Base-by-base conservation (phyloP, 2,329 filamentous ascomycete genomes). In the Plenodomus biglobosus region DNA sequence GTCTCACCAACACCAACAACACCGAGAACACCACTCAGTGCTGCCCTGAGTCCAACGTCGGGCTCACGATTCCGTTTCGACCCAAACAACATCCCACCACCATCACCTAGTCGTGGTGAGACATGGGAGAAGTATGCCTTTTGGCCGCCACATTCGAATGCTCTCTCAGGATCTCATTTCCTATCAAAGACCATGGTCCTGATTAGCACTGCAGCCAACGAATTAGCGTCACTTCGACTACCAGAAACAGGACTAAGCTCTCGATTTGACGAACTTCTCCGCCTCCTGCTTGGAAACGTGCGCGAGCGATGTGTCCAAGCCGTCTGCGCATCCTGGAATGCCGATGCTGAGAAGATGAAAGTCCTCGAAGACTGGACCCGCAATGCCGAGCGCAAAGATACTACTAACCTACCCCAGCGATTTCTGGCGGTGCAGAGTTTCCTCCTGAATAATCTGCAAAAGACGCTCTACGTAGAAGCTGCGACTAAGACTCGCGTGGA, bases 71-170 rank as follows among this genome's bases (percentile, higher is more conserved):
- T 95, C 72, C 87, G 85, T 46, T 84, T 96, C 50, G 90, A 96
- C 64, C 79, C 84, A 0, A 87, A 82, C 64, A 91, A 88, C 53
- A 76, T 89, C 2, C 92, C 90, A 1, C 85, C 86, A 1, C 90
- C 88, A 0, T 89, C 90, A 0, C 88, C 73, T 3, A 70, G 81
- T 59, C 83, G 82, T 38, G 92, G 92, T 5, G 90, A 96, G 61
- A 76, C 86, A 0, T 97, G 91, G 90, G 94, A 97, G 87, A 92
- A 74, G 84, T 94, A 75, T 70, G 92, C 92, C 0, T 99, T 97
- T 72, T 97, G 92, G 92, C 92, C 92, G 3, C 94, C 92, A 0
- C 87, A 88, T 74, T 88, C 91, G 1, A 97, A 96, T 66, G 92
- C 92, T 0, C 76, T 97, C 19, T 95, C 91, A 49, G 92, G 89